Conservation (phyloP, 768 basidiomycete species). For the Boletellus ananas region DNA sequence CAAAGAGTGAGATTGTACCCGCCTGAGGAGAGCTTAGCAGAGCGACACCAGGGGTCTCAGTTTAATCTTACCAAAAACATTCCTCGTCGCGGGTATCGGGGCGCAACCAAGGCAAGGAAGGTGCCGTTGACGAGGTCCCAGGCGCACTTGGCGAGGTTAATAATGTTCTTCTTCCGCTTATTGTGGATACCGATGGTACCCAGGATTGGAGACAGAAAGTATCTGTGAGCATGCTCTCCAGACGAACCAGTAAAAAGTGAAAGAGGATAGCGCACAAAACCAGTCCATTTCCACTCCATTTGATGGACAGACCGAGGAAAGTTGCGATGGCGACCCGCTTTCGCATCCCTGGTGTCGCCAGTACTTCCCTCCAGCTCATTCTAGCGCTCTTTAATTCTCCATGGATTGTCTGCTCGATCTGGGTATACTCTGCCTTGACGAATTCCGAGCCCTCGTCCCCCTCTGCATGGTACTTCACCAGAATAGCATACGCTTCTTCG, state of each 20-base stretch:
- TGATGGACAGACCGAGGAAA: slow-evolving; percentile 7
- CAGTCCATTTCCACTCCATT: slow-evolving; percentile 11
- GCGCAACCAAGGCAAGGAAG: background rate
- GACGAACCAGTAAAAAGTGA: too few relatives aligned
- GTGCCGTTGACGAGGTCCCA: slow-evolving; percentile 8
- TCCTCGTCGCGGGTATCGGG: slow-evolving; percentile 7
- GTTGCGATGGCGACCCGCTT: slow-evolving; percentile 12
- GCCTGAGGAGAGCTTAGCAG: background rate
- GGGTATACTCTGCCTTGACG: slow-evolving; percentile 52
- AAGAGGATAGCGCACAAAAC: slow-evolving; percentile 4
- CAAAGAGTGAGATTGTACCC: slow-evolving; percentile 10
- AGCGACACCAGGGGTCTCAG: too few relatives aligned
- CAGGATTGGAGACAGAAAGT: slow-evolving; percentile 12
- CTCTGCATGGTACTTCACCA: slow-evolving; percentile 59
- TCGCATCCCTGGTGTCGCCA: slow-evolving; percentile 11
- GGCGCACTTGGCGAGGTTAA: slow-evolving; percentile 3
- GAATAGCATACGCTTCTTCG: slow-evolving; percentile 43
- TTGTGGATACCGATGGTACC: slow-evolving; percentile 14
- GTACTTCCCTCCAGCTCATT: background rate
- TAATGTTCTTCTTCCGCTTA: slow-evolving; percentile 13
- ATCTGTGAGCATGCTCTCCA: background rate
- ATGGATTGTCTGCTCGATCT: slow-evolving; percentile 55
- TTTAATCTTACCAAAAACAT: slow-evolving; percentile 4
- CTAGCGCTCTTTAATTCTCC: slow-evolving; percentile 4
- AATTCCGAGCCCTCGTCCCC: slow-evolving; percentile 49